A percentile compares a stretch with the other conserved stretches of the same genome.
These are phyloP conservation scores for Metarhizium robertsii DNA, from an alignment of 2,329 filamentous ascomycete genomes.

Conservation along the genomic window DNA sequence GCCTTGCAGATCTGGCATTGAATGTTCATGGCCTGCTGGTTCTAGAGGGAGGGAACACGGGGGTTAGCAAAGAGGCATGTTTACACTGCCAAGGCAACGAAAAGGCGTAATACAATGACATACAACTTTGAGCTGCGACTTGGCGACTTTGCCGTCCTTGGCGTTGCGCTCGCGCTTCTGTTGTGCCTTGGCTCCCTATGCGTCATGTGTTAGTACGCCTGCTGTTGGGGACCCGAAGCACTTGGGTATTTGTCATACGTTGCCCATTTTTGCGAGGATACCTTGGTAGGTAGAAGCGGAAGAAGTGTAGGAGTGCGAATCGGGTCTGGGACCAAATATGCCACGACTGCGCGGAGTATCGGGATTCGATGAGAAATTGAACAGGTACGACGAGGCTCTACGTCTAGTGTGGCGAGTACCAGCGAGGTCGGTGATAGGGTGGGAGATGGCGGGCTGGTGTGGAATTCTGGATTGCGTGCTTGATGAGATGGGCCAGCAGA, in stretches of 20 bases:
- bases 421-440: too few relatives aligned
- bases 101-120: conserved; percentile 20
- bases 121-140: conserved; percentile 62
- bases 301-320: too few relatives aligned
- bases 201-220: neutral
- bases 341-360: too few relatives aligned
- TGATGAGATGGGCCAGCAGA: too few relatives aligned
- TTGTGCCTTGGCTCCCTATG: conserved; percentile 54
- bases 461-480: too few relatives aligned
- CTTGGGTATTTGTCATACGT: conserved; percentile 17
- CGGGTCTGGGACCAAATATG: too few relatives aligned
- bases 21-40: conserved; percentile 64
- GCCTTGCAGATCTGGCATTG: conserved; percentile 70
- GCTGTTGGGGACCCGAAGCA: neutral
- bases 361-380: too few relatives aligned
- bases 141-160: conserved; percentile 48
- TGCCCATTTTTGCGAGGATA: conserved; percentile 19
- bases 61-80: conserved; percentile 8
- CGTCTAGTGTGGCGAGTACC: too few relatives aligned
- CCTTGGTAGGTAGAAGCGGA: neutral
- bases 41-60: conserved; percentile 35
- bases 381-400: too few relatives aligned
- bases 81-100: too few relatives aligned
- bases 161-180: conserved; percentile 66
- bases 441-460: too few relatives aligned